Conservation (phyloP, 345 rosid species). For the Eucalyptus curtisii region DNA sequence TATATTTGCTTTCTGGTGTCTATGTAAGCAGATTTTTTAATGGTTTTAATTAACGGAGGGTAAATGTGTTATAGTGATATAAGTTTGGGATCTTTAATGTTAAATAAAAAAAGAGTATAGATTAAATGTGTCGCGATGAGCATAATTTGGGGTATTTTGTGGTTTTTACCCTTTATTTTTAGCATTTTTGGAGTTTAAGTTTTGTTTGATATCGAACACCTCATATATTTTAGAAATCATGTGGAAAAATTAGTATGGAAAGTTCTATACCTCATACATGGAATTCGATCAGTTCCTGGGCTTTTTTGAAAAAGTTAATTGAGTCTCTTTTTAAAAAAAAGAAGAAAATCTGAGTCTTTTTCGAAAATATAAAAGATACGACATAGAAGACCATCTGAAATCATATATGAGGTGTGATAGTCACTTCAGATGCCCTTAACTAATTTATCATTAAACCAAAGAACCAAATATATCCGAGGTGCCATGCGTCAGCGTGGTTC, state of each 20-base stretch:
- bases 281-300: background rate
- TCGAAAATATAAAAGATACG: background rate
- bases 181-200: background rate
- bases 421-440: background rate
- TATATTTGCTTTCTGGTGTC: rapidly evolving
- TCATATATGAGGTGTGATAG: background rate
- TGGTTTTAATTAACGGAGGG: rapidly evolving
- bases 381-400: background rate
- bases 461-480: background rate
- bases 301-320: background rate
- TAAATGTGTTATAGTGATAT: no score
- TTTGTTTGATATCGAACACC: background rate
- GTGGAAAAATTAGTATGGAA: background rate
- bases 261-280: background rate
- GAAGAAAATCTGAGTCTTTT: background rate
- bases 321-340: background rate
- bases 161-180: no score
- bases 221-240: background rate
- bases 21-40: no score
- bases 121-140: no score
- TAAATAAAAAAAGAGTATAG: no score
- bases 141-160: no score
- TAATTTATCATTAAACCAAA: background rate
- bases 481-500: background rate
- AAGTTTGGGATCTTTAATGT: no score